phyloP scores from a whole-genome alignment of 2,329 filamentous ascomycete genomes.

The Metarhizium guizhouense region DNA sequence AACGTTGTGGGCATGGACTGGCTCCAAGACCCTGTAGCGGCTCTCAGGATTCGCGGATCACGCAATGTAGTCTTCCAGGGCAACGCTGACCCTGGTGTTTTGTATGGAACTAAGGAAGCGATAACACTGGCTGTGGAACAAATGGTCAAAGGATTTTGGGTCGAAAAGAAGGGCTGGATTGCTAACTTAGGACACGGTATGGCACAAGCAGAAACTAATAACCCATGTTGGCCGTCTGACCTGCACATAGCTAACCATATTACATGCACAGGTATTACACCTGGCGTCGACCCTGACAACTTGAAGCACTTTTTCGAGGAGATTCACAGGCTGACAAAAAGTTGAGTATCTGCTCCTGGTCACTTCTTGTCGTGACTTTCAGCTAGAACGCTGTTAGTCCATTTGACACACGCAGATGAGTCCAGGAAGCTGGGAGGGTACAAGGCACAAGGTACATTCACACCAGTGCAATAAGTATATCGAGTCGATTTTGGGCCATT shows the following conservation, averaged over 20 bases:
- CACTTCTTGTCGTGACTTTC: background rate
- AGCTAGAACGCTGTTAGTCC: background rate
- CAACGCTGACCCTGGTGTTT: conserved; percentile 86
- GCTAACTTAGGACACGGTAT: conserved; percentile 88
- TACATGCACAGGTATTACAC: conserved; percentile 64
- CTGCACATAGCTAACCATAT: background rate
- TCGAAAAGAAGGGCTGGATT: conserved; percentile 85
- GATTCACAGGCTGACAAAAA: conserved; percentile 62
- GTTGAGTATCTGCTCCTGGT: conserved; percentile 10
- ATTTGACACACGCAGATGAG: background rate
- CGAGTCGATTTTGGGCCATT: background rate
- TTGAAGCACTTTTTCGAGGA: conserved; percentile 92
- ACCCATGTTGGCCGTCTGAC: conserved; percentile 6
- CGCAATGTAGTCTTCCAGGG: conserved; percentile 76
- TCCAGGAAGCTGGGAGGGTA: background rate
- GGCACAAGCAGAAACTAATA: background rate
- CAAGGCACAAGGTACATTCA: background rate
- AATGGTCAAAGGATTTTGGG: conserved; percentile 80
- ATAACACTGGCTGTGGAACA: conserved; percentile 77
- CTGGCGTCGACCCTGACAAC: conserved; percentile 87
- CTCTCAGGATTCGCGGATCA: conserved; percentile 69
- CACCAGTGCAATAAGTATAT: no score
- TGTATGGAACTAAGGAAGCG: conserved; percentile 75
- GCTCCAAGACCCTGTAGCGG: conserved; percentile 81
- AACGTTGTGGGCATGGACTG: conserved; percentile 92